Percentiles rank a stretch among this genome's conserved stretches.
Evolutionary conservation across 78 protist species (phyloP).

Genomic region (Dictyostelium capitatum): DNA sequence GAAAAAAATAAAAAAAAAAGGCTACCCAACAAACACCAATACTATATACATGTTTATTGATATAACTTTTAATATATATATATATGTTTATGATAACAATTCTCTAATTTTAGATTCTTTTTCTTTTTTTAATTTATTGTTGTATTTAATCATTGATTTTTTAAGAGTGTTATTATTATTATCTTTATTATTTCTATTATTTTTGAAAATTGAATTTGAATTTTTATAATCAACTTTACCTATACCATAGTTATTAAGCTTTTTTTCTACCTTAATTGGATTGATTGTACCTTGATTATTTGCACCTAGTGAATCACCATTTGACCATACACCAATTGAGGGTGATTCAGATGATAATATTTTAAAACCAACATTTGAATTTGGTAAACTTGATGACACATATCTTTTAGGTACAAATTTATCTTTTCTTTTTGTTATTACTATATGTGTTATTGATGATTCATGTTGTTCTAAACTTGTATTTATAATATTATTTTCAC

Average conservation of each 20-base stretch:
- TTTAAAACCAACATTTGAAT: slow-evolving; percentile 4
- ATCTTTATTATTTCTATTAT: background rate
- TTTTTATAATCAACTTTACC: background rate
- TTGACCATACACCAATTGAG: background rate
- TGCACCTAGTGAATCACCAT: background rate
- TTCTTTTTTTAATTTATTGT: background rate
- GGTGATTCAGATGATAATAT: background rate
- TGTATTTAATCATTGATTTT: background rate
- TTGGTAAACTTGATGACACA: background rate
- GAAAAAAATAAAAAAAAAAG: background rate
- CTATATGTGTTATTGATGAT: slow-evolving; percentile 7
- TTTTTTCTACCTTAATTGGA: background rate
- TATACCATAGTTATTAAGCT: background rate
- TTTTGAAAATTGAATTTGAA: background rate
- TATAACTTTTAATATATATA: no score
- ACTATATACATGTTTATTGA: no score
- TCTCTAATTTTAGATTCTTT: background rate
- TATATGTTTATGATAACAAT: background rate
- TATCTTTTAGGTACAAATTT: background rate
- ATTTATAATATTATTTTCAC: background rate
- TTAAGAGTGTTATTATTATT: background rate
- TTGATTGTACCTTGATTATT: background rate
- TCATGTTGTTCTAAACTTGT: background rate
- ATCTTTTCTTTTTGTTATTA: background rate
- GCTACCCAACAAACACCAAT: no score